These are phyloP conservation scores for Escovopsis weberi DNA, from an alignment of 2,329 filamentous ascomycete species.

Conservation along the genomic window DNA sequence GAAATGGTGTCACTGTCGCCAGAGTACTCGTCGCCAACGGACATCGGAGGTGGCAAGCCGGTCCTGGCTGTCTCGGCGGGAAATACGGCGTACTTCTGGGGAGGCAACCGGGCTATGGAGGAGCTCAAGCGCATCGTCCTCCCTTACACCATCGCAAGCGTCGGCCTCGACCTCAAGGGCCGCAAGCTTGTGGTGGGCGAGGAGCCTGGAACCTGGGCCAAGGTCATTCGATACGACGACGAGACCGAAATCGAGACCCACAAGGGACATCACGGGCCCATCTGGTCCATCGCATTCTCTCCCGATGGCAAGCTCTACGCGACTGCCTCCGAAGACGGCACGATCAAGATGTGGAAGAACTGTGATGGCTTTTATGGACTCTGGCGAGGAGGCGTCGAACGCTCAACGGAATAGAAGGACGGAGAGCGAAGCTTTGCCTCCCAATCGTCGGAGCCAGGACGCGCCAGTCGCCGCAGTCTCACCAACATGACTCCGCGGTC, in stretches of 20 bases:
- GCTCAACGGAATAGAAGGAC: constrained; percentile 22
- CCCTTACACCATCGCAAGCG: constrained; percentile 76
- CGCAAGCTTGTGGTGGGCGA: constrained; percentile 81
- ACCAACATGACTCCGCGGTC: constrained; percentile 4
- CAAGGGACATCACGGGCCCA: constrained; percentile 93
- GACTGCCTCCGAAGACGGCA: constrained; percentile 92
- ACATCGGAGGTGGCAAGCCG: constrained; percentile 51
- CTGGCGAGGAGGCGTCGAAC: constrained; percentile 38
- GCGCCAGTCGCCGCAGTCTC: constrained; percentile 6
- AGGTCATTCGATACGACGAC: constrained; percentile 78
- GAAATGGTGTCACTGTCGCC: constrained; percentile 63
- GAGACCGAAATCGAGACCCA: constrained; percentile 77
- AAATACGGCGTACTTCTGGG: constrained; percentile 86
- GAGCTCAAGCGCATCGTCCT: constrained; percentile 68
- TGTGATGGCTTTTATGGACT: constrained; percentile 51
- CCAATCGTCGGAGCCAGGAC: constrained; percentile 7
- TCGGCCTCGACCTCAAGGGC: constrained; percentile 69
- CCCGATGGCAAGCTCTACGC: constrained; percentile 94
- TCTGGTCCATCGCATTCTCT: constrained; percentile 91
- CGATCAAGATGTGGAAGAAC: constrained; percentile 82
- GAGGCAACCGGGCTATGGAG: constrained; percentile 53
- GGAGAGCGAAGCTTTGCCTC: constrained; percentile 11
- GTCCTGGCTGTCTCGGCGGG: constrained; percentile 87
- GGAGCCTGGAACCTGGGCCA: constrained; percentile 90
- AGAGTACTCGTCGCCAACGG: constrained; percentile 40